Evolutionary conservation across 106 monocot species (phyloP).

Genomic region (Triglochin maritima): DNA sequence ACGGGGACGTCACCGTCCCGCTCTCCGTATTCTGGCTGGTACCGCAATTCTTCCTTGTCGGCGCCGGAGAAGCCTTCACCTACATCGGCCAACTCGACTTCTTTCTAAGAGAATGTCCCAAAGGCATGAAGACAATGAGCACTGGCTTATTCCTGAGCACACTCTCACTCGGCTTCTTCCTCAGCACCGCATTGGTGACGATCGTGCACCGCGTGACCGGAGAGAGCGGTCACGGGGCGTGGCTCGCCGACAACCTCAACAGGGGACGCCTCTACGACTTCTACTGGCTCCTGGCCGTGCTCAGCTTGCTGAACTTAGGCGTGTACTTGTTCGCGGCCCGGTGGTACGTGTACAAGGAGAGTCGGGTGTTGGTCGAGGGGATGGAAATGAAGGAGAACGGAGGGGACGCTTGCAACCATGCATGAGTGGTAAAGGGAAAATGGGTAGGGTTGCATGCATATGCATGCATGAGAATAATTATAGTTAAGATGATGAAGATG

Average conservation of each 20-base stretch:
- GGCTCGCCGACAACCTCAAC: constrained; percentile 70
- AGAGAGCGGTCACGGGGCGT: constrained; percentile 19
- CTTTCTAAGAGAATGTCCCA: constrained; percentile 80
- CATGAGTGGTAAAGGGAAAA: too few relatives aligned
- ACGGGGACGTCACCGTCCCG: constrained; percentile 12
- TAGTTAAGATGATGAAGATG: too few relatives aligned
- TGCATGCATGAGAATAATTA: too few relatives aligned
- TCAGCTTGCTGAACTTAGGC: constrained; percentile 54
- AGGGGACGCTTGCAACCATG: not conserved
- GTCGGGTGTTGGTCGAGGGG: not conserved
- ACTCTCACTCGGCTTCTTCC: constrained; percentile 71
- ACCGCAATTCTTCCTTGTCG: constrained; percentile 77
- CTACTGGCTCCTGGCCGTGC: constrained; percentile 70
- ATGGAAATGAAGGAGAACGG: constrained; percentile 31
- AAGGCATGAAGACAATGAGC: constrained; percentile 94
- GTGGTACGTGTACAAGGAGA: constrained; percentile 54
- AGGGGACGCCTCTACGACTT: constrained; percentile 66
- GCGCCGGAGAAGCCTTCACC: constrained; percentile 67
- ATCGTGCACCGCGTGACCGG: constrained; percentile 32
- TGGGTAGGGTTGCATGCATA: not conserved
- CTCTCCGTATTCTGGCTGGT: constrained; percentile 77
- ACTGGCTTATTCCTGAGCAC: constrained; percentile 77
- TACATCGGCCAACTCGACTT: constrained; percentile 88
- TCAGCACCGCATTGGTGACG: constrained; percentile 59
- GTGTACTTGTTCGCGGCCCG: constrained; percentile 42